A percentile compares a stretch with the other conserved stretches of the same genome.
These are phyloP conservation scores for Cyclotella cryptica DNA, from an alignment of 108 stramenopile genomes.

Conservation along the genomic window DNA sequence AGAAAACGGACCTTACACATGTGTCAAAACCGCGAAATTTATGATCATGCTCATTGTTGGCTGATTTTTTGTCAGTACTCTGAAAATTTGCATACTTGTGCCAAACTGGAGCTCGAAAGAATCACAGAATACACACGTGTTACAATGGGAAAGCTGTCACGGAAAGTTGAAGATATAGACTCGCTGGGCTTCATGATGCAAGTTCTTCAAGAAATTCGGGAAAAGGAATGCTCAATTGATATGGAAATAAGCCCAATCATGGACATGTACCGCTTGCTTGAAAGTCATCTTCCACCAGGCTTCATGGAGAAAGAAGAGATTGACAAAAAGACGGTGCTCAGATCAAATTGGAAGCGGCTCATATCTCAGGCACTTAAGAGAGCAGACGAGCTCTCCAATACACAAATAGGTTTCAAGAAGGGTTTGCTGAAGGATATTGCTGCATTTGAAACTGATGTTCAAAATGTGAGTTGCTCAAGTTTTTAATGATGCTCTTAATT, in stretches of 20 bases:
- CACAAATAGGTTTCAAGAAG: conserved; percentile 80
- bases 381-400: conserved; percentile 81
- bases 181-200: conserved; percentile 85
- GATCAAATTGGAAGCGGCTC: conserved; percentile 87
- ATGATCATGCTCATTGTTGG: neutral
- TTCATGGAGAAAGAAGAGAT: conserved; percentile 95
- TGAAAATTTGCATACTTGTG: conserved; percentile 53
- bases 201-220: conserved; percentile 71
- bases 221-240: conserved; percentile 65
- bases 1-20: conserved; percentile 1
- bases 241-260: conserved; percentile 87
- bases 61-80: conserved; percentile 39
- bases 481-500: neutral
- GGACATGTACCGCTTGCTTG: conserved; percentile 94
- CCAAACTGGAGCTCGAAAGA: conserved; percentile 64
- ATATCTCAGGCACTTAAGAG: conserved; percentile 73
- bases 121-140: conserved; percentile 87
- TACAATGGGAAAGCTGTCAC: conserved; percentile 61
- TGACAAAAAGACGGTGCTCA: conserved; percentile 90
- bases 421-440: conserved; percentile 79
- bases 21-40: neutral
- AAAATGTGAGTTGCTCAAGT: conserved; percentile 27
- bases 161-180: conserved; percentile 81
- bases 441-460: conserved; percentile 74
- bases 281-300: conserved; percentile 79